phyloP scores from a whole-genome alignment of 352 stramenopile species.

The Phytophthora uliginosa region DNA sequence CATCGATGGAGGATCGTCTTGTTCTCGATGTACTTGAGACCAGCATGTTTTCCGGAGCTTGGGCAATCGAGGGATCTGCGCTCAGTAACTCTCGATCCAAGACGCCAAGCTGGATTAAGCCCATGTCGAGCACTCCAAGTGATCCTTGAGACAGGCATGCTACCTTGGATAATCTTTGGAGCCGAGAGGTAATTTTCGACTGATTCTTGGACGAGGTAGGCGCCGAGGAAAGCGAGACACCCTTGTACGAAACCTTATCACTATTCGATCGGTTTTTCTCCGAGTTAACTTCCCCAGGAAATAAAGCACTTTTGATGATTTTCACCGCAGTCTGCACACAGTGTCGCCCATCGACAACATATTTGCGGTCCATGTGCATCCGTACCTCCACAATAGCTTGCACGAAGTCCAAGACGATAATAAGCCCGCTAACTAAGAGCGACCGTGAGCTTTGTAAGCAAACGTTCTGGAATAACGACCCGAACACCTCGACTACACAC shows the following conservation, averaged over 20 bases:
- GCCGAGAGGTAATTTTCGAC: not conserved
- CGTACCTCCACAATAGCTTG: constrained; percentile 36
- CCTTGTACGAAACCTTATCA: not conserved
- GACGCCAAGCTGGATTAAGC: constrained; percentile 5
- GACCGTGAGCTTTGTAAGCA: constrained; percentile 36
- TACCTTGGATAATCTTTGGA: constrained; percentile 11
- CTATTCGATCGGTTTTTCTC: constrained; percentile 3
- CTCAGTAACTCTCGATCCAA: constrained; percentile 11
- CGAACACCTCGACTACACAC: constrained; percentile 45
- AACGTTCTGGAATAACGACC: constrained; percentile 36
- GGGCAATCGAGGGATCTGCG: not conserved
- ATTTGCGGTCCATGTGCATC: constrained; percentile 30
- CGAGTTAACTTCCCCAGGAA: constrained; percentile 2
- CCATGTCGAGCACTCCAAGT: not conserved
- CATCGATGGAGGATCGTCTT: constrained; percentile 14
- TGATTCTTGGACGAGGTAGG: not conserved
- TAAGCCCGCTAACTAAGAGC: constrained; percentile 16
- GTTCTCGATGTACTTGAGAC: not conserved
- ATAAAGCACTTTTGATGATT: constrained; percentile 29
- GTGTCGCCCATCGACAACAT: constrained; percentile 23
- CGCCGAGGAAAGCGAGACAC: not conserved
- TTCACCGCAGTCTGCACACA: constrained; percentile 29
- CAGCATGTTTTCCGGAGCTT: not conserved
- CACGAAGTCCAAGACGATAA: constrained; percentile 31
- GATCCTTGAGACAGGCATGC: constrained; percentile 3